Base-by-base conservation (phyloP, 148 eudicot species). In the Amaranthus palmeri region DNA sequence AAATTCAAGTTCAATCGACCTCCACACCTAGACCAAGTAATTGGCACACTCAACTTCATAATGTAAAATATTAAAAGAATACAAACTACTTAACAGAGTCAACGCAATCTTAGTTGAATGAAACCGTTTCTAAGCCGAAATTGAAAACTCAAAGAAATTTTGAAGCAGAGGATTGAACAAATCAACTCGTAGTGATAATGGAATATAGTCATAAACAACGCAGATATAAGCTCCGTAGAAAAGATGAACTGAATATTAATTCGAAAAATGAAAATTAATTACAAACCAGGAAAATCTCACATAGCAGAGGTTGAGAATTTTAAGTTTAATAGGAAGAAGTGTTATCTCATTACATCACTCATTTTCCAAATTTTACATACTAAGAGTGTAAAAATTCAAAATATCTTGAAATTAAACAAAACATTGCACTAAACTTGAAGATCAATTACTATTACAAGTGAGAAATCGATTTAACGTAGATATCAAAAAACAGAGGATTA, bases 401-500 rank as follows among this genome's bases (percentile, higher is more conserved):
- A 25, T 25, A 25, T 25, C 36, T 25, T 25, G 36, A 25, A 1
- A 56, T 56, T 2, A n/a, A 0, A 4, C 8, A 25, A 10, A 58
- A 25, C 14, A 3, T 18, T 12, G 61, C 61, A 18, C 9, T 58
- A 17, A 17, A 3, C 5, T 58, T 25, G 61, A 58, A 58, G 4
- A 58, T 18, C 4, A 58, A 3, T 7, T 8, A 3, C 12, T 58
- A 58, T 14, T 14, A 14, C 25, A 6, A 55, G 2, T 2, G 17
- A 6, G 5, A 15, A 56, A 56, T 4, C 60, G 3, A 56, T 7
- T 10, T 5, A 58, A 25, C 13, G 47, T 61, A 0, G 2, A n/a
- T 4, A 55, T 13, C 9, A 2, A 57, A 57, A 54, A 71, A 58
- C 59, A 52, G 74, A 61, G 77, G 42, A 61, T 12, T 8, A 13